These are phyloP conservation scores for Aspergillus conjunctus DNA, from an alignment of 495 filamentous ascomycete species.

Conservation along the genomic window DNA sequence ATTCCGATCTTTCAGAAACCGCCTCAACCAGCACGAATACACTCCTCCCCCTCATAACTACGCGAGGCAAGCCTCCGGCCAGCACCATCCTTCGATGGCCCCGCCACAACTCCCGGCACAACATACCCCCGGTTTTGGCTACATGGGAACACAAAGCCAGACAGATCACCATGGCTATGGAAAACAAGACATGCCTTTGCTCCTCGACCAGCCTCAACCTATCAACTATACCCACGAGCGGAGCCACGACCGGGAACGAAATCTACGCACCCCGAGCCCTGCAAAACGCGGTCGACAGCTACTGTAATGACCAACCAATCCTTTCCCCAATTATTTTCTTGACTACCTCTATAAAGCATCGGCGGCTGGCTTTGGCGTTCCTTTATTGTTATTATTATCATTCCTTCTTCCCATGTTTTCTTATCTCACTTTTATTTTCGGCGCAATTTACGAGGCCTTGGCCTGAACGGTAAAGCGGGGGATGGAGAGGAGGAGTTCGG, in stretches of 20 bases:
- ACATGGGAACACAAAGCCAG: conserved; percentile 29
- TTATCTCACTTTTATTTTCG: conserved; percentile 2
- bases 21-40: conserved; percentile 40
- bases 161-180: conserved; percentile 20
- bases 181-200: conserved; percentile 36
- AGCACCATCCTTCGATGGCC: conserved; percentile 32
- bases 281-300: conserved; percentile 39
- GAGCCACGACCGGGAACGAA: conserved; percentile 38
- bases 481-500: conserved; percentile 2
- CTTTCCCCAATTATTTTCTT: neutral
- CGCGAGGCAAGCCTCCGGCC: conserved; percentile 26
- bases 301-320: conserved; percentile 9
- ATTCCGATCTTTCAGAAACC: conserved; percentile 47
- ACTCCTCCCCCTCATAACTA: conserved; percentile 26
- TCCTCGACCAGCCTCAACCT: conserved; percentile 38
- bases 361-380: conserved; percentile 20
- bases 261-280: conserved; percentile 45
- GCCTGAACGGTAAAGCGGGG: neutral
- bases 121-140: conserved; percentile 31
- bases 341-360: conserved; percentile 11
- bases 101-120: conserved; percentile 30
- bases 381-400: neutral
- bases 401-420: conserved; percentile 6
- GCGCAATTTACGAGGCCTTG: neutral
- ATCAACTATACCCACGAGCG: conserved; percentile 41